A percentile compares a stretch with the other conserved stretches of the same genome.
phyloP scores from a whole-genome alignment of 139 green algal genomes.

The Haematococcus lacustris region DNA sequence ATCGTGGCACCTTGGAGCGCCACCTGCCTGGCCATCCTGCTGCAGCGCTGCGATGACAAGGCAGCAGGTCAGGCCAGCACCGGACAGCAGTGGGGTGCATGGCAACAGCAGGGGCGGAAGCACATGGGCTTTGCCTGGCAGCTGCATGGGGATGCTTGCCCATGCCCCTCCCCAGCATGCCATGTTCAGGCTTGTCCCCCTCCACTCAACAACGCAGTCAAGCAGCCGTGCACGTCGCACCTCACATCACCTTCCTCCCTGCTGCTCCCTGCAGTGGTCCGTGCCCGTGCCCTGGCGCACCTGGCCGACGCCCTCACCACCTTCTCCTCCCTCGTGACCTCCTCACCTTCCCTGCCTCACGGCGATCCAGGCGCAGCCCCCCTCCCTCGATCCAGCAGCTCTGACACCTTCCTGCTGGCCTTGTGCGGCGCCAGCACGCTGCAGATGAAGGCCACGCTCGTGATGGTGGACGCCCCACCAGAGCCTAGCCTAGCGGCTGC shows the following conservation, averaged over 20 bases:
- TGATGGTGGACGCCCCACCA: background rate
- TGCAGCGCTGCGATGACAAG: constrained; percentile 51
- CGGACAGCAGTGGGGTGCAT: too few relatives aligned
- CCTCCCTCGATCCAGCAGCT: background rate
- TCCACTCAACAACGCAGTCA: too few relatives aligned
- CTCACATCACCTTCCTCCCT: too few relatives aligned
- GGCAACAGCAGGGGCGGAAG: too few relatives aligned
- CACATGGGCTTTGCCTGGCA: too few relatives aligned
- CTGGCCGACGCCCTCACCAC: constrained; percentile 34
- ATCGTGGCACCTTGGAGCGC: constrained; percentile 41
- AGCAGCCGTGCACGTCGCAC: too few relatives aligned
- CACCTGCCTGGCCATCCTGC: constrained; percentile 45
- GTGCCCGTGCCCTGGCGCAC: constrained; percentile 34
- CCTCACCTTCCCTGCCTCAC: background rate
- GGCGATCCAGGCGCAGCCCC: constrained; percentile 7
- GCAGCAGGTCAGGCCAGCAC: constrained; percentile 29
- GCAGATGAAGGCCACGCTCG: constrained; percentile 11
- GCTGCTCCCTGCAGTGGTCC: constrained; percentile 44
- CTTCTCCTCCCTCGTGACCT: constrained; percentile 19
- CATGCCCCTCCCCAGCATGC: too few relatives aligned
- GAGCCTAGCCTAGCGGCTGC: background rate
- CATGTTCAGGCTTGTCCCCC: too few relatives aligned
- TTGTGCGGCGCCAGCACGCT: constrained; percentile 21
- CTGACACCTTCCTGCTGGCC: constrained; percentile 20
- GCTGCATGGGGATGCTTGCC: too few relatives aligned